phyloP scores from a whole-genome alignment of 2,329 filamentous ascomycete species.

The Dothideomycetes sp. region DNA sequence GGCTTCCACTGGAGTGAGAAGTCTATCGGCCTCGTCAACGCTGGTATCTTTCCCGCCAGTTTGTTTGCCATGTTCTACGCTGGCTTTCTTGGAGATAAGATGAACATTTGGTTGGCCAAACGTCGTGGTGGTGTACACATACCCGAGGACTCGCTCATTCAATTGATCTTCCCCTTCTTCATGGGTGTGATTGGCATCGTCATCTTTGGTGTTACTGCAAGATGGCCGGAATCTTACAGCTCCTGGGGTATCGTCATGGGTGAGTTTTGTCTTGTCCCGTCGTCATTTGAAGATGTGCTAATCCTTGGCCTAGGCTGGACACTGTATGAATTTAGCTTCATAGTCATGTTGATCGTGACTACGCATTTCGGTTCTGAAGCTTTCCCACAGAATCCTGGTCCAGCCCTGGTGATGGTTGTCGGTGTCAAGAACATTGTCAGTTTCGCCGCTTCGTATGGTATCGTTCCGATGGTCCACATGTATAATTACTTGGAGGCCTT shows the following conservation, averaged over 20 bases:
- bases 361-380: slow-evolving; percentile 25
- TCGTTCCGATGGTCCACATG: slow-evolving; percentile 26
- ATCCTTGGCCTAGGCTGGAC: slow-evolving; percentile 26
- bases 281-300: slow-evolving; percentile 18
- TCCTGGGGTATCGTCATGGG: slow-evolving; percentile 21
- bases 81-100: slow-evolving; percentile 20
- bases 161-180: slow-evolving; percentile 26
- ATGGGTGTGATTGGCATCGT: slow-evolving; percentile 25
- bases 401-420: slow-evolving; percentile 27
- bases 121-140: slow-evolving; percentile 26
- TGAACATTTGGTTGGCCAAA: slow-evolving; percentile 25
- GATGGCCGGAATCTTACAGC: slow-evolving; percentile 16
- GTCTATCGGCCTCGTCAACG: slow-evolving; percentile 20
- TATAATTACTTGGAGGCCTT: slow-evolving; percentile 20
- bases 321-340: slow-evolving; percentile 20
- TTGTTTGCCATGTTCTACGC: slow-evolving; percentile 22
- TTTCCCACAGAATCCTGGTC: slow-evolving; percentile 23
- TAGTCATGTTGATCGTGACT: slow-evolving; percentile 23
- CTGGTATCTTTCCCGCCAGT: slow-evolving; percentile 19
- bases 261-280: slow-evolving; percentile 12
- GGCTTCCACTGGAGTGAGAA: slow-evolving; percentile 27
- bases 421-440: slow-evolving; percentile 29
- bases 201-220: slow-evolving; percentile 27
- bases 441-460: slow-evolving; percentile 26
- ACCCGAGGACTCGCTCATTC: slow-evolving; percentile 29